These are phyloP conservation scores for Thielaviopsis euricoi DNA, from an alignment of 2,329 filamentous ascomycete genomes.

Conservation along the genomic window DNA sequence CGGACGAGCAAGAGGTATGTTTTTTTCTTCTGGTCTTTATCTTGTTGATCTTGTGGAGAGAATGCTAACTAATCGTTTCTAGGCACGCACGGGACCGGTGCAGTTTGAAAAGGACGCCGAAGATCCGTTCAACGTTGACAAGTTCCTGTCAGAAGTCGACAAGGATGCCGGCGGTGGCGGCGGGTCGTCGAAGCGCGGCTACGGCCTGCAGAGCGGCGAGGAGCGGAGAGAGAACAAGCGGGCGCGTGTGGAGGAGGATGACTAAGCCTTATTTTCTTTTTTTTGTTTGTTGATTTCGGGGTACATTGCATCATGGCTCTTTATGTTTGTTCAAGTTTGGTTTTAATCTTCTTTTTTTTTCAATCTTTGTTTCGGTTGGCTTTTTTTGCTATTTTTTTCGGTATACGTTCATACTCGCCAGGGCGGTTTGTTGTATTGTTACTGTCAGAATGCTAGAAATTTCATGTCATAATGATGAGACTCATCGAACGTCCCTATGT, in stretches of 20 bases:
- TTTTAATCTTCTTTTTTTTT: background rate
- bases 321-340: background rate
- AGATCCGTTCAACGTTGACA: constrained; percentile 89
- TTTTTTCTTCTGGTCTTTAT: background rate
- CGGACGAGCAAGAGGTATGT: constrained; percentile 62
- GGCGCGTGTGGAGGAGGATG: constrained; percentile 61
- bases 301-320: background rate
- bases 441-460: background rate
- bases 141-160: constrained; percentile 71
- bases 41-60: constrained; percentile 1
- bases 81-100: constrained; percentile 77
- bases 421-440: no score
- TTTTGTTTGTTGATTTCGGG: background rate
- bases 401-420: no score
- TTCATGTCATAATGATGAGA: background rate
- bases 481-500: background rate
- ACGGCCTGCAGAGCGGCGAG: constrained; percentile 55
- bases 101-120: constrained; percentile 80
- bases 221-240: constrained; percentile 44
- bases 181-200: constrained; percentile 52
- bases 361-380: no score
- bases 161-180: constrained; percentile 25
- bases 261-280: constrained; percentile 20
- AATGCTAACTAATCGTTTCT: constrained; percentile 19
- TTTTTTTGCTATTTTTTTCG: background rate